Conservation (phyloP, 129 eudicot species). For the Deinandra increscens region DNA sequence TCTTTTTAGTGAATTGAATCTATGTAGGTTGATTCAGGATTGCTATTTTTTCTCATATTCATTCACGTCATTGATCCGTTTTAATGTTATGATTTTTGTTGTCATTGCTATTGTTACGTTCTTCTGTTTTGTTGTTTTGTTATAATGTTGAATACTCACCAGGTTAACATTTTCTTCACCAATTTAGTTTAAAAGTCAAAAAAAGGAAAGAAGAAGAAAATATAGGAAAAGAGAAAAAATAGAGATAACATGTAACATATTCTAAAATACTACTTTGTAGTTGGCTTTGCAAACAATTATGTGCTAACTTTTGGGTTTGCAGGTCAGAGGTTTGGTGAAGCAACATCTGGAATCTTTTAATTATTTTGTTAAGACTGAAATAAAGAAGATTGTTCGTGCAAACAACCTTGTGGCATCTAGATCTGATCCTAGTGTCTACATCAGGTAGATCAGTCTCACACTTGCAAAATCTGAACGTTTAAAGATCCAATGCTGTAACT, state of each 20-base stretch:
- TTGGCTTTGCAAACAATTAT: slow-evolving; percentile 1
- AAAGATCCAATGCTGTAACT: slow-evolving; percentile 20
- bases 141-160: background rate
- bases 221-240: background rate
- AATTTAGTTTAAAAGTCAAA: background rate
- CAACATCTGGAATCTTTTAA: slow-evolving; percentile 87
- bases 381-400: slow-evolving; percentile 74
- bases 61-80: background rate
- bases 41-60: background rate
- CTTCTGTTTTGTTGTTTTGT: background rate
- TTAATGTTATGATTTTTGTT: slow-evolving; percentile 1
- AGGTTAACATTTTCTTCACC: background rate
- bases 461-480: slow-evolving; percentile 2
- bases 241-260: background rate
- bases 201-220: background rate
- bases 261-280: too few species aligned
- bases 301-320: slow-evolving; percentile 24
- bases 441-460: slow-evolving; percentile 44
- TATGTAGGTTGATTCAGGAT: background rate
- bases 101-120: background rate
- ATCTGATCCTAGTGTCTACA: slow-evolving; percentile 43
- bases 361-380: slow-evolving; percentile 63
- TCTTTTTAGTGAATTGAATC: background rate
- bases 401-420: slow-evolving; percentile 47
- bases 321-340: slow-evolving; percentile 93